Evolutionary conservation across 345 rosid genomes (phyloP).

Genomic region (Excoecaria agallocha): DNA sequence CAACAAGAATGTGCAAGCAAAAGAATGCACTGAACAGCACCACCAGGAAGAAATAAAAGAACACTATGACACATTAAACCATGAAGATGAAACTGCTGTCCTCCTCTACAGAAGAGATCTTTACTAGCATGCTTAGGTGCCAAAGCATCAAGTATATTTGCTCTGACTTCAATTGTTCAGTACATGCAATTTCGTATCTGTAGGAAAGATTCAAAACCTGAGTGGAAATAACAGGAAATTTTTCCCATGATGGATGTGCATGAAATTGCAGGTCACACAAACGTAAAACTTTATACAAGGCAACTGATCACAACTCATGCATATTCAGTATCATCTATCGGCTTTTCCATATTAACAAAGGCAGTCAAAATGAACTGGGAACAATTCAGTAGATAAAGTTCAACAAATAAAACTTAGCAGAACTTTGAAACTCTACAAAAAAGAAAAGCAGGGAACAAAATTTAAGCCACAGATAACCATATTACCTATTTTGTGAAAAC

Average conservation of each 20-base stretch:
- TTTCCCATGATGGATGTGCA: not conserved
- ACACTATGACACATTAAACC: not conserved
- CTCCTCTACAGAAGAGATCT: not conserved
- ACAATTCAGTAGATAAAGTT: too few relatives aligned
- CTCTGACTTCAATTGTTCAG: not conserved
- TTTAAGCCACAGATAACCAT: not conserved
- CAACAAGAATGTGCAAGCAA: not conserved
- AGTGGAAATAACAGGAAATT: not conserved
- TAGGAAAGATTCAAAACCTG: not conserved
- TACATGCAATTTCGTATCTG: not conserved
- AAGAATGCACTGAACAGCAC: not conserved
- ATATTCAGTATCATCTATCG: not conserved
- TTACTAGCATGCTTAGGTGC: not conserved
- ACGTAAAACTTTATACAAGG: too few relatives aligned
- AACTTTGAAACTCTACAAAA: not conserved
- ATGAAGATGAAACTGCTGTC: not conserved
- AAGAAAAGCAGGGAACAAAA: not conserved
- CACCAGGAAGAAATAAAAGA: not conserved
- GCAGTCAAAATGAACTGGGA: too few relatives aligned
- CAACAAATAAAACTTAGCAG: not conserved
- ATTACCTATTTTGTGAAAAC: constrained; percentile 52
- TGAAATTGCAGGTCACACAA: not conserved
- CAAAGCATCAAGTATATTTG: not conserved
- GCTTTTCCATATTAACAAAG: not conserved
- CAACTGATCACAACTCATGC: too few relatives aligned